phyloP scores from a whole-genome alignment of 1,284 basidiomycete genomes.

The Ustilago curta region DNA sequence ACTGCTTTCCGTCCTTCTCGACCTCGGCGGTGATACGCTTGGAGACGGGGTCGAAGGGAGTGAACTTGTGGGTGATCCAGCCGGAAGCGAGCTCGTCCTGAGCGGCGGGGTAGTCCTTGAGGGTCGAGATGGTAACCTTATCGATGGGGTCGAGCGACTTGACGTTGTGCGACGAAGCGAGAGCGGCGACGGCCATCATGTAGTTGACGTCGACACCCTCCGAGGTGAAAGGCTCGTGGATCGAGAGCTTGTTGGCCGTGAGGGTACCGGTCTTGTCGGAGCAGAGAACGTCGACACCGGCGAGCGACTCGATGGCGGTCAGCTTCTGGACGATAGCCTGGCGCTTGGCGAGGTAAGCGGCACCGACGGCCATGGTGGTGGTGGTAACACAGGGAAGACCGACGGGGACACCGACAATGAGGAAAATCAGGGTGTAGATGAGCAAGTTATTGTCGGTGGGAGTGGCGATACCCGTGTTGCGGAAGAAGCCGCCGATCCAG shows the following conservation, averaged over 20 bases:
- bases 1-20: slow-evolving; percentile 73
- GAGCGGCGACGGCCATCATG: slow-evolving; percentile 73
- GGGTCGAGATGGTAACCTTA: slow-evolving; percentile 74
- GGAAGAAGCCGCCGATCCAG: slow-evolving; percentile 73
- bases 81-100: slow-evolving; percentile 72
- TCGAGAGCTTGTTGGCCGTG: slow-evolving; percentile 75
- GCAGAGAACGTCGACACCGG: slow-evolving; percentile 75
- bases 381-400: slow-evolving; percentile 74
- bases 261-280: slow-evolving; percentile 75
- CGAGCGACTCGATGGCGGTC: slow-evolving; percentile 75
- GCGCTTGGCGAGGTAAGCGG: slow-evolving; percentile 74
- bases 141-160: slow-evolving; percentile 75
- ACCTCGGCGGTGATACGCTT: slow-evolving; percentile 75
- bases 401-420: slow-evolving; percentile 75
- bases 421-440: slow-evolving; percentile 72
- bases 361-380: slow-evolving; percentile 74
- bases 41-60: slow-evolving; percentile 74
- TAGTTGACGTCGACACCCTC: slow-evolving; percentile 72
- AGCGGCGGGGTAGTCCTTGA: slow-evolving; percentile 74
- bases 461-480: slow-evolving; percentile 71
- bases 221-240: slow-evolving; percentile 73
- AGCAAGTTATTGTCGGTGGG: slow-evolving; percentile 73
- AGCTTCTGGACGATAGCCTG: slow-evolving; percentile 77
- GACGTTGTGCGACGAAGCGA: slow-evolving; percentile 75
- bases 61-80: slow-evolving; percentile 74